Conservation (phyloP, 139 green algal species). For the Haematococcus lacustris region DNA sequence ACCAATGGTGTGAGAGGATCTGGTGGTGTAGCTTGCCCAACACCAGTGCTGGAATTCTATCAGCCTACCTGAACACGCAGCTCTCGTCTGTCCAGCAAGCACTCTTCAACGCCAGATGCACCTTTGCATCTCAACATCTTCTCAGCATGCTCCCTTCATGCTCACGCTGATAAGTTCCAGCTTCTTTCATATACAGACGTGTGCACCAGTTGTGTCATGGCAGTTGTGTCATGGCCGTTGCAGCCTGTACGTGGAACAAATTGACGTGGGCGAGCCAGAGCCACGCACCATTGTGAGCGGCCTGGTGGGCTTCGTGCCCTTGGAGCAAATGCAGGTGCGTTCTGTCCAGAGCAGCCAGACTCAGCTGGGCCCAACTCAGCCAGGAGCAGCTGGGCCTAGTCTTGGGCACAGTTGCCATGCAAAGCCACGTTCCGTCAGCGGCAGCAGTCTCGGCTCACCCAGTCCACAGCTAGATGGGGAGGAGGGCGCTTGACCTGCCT, state of each 20-base stretch:
- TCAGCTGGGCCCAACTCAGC: too few relatives aligned
- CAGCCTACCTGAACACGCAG: not conserved
- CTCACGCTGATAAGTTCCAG: not conserved
- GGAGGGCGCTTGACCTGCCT: too few relatives aligned
- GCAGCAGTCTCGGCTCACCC: too few relatives aligned
- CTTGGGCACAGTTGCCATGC: too few relatives aligned
- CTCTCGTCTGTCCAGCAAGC: not conserved
- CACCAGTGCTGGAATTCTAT: too few relatives aligned
- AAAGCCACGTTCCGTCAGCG: too few relatives aligned
- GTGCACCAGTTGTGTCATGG: not conserved
- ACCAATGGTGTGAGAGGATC: too few relatives aligned
- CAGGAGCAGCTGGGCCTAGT: too few relatives aligned
- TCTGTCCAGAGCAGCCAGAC: too few relatives aligned
- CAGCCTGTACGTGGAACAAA: constrained; percentile 41
- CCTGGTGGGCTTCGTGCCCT: constrained; percentile 58
- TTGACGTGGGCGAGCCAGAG: constrained; percentile 75
- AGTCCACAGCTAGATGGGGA: too few relatives aligned
- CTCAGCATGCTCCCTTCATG: not conserved
- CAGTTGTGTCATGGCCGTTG: constrained; percentile 18
- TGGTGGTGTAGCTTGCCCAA: too few relatives aligned
- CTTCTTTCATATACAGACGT: not conserved
- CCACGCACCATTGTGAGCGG: constrained; percentile 73
- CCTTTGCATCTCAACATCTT: not conserved
- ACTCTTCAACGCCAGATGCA: not conserved
- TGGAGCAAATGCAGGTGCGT: constrained; percentile 49